Evolutionary conservation across 306 rosid species (phyloP).

Genomic region (Fragaria vesca): DNA sequence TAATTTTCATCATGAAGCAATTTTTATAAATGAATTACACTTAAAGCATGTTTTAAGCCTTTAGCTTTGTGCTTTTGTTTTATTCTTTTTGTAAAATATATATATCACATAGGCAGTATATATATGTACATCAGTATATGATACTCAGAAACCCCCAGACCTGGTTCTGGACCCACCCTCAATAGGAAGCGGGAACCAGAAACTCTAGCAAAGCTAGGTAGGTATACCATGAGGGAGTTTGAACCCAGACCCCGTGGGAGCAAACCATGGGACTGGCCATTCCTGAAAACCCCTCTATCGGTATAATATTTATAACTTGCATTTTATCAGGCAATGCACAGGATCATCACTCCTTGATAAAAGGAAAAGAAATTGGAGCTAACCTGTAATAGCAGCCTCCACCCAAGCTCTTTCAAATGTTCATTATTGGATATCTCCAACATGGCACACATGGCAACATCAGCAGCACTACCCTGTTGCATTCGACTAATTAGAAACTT

Average conservation of each 20-base stretch:
- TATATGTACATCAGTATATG: neutral
- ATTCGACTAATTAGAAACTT: slow-evolving; percentile 23
- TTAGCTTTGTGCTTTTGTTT: neutral
- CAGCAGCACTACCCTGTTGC: slow-evolving; percentile 96
- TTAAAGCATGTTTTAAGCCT: neutral
- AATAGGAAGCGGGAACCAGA: neutral
- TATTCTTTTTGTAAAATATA: neutral
- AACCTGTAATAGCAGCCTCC: slow-evolving; percentile 94
- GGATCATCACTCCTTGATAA: neutral
- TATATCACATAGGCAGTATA: too few relatives aligned
- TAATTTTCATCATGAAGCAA: neutral
- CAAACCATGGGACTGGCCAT: neutral
- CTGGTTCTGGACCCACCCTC: neutral
- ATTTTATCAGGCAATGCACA: neutral
- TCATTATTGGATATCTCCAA: slow-evolving; percentile 64
- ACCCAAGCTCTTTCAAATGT: slow-evolving; percentile 74
- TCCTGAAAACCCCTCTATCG: neutral
- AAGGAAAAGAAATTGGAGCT: slow-evolving; percentile 8
- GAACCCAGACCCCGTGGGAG: neutral
- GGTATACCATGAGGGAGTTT: neutral
- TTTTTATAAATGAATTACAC: neutral
- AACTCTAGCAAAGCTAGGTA: neutral
- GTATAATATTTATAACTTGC: neutral
- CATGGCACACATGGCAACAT: slow-evolving; percentile 99
- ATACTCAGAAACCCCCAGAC: neutral